A percentile compares a stretch with the other conserved stretches of the same genome.
phyloP scores from a whole-genome alignment of 208 protist species.

The Crithidia acanthocephali region DNA sequence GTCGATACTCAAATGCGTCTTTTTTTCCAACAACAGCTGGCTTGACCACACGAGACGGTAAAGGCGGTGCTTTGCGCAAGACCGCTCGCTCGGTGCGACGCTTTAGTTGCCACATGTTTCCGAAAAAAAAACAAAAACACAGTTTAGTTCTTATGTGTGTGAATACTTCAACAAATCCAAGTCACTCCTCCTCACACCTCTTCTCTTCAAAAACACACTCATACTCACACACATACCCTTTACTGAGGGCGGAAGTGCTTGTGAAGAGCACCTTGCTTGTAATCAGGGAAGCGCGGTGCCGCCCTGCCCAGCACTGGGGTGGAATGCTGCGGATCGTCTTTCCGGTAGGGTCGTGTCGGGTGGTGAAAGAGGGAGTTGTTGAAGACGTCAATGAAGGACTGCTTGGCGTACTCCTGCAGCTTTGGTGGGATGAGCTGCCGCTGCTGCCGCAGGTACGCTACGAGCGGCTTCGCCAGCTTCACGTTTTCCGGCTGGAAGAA shows the following conservation, averaged over 20 bases:
- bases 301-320: conserved; percentile 67
- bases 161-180: too few species aligned
- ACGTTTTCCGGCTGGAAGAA: conserved; percentile 90
- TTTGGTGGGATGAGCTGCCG: conserved; percentile 81
- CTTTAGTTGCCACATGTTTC: too few species aligned
- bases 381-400: conserved; percentile 82
- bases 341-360: conserved; percentile 71
- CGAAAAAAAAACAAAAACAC: too few species aligned
- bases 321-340: conserved; percentile 65
- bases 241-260: conserved; percentile 75
- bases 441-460: conserved; percentile 72
- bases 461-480: conserved; percentile 79
- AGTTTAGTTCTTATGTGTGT: too few species aligned
- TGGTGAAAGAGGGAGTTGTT: conserved; percentile 79
- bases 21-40: too few species aligned
- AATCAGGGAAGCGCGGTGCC: conserved; percentile 71
- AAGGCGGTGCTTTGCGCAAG: too few species aligned
- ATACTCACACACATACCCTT: too few species aligned
- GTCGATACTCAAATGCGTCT: too few species aligned
- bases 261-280: conserved; percentile 64
- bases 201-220: too few species aligned
- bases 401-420: conserved; percentile 81
- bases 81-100: too few species aligned
- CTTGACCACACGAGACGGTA: too few species aligned
- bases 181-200: too few species aligned